Evolutionary conservation across 345 rosid species (phyloP).

Genomic region (Moricandia moricandioides): DNA sequence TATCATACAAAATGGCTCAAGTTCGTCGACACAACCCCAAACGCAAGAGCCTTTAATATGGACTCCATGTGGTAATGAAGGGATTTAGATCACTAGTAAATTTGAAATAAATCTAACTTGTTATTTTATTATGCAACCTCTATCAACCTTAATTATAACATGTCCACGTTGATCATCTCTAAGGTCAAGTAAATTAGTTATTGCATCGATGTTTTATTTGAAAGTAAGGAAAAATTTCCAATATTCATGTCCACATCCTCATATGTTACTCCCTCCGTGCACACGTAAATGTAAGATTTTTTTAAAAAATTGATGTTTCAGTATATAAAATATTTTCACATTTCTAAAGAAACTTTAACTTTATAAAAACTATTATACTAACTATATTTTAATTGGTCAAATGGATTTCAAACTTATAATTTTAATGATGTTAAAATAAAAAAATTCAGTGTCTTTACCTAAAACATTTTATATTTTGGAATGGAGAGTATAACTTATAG

Average conservation of each 20-base stretch:
- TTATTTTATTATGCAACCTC: slow-evolving; percentile 3
- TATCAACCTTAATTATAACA: slow-evolving; percentile 15
- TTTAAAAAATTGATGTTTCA: too few relatives aligned
- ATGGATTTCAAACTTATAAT: too few relatives aligned
- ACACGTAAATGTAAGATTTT: too few relatives aligned
- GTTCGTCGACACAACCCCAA: slow-evolving; percentile 62
- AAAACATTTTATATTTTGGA: too few relatives aligned
- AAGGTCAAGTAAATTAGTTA: slow-evolving; percentile 21
- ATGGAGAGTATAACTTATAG: neutral
- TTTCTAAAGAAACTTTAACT: too few relatives aligned
- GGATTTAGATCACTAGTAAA: slow-evolving; percentile 9
- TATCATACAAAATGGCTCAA: slow-evolving; percentile 54
- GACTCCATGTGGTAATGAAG: slow-evolving; percentile 73
- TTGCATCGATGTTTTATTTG: neutral
- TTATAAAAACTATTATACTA: too few relatives aligned
- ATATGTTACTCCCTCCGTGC: too few relatives aligned
- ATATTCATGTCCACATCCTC: neutral
- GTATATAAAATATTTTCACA: too few relatives aligned
- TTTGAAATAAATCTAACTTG: slow-evolving; percentile 1
- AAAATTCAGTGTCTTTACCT: too few relatives aligned
- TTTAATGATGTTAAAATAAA: too few relatives aligned
- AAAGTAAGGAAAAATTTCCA: slow-evolving; percentile 5
- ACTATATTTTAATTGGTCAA: too few relatives aligned
- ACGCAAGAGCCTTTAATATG: slow-evolving; percentile 74
- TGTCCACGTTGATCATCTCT: neutral